Evolutionary conservation across 306 rosid genomes (phyloP).

Genomic region (Prunus dulcis): DNA sequence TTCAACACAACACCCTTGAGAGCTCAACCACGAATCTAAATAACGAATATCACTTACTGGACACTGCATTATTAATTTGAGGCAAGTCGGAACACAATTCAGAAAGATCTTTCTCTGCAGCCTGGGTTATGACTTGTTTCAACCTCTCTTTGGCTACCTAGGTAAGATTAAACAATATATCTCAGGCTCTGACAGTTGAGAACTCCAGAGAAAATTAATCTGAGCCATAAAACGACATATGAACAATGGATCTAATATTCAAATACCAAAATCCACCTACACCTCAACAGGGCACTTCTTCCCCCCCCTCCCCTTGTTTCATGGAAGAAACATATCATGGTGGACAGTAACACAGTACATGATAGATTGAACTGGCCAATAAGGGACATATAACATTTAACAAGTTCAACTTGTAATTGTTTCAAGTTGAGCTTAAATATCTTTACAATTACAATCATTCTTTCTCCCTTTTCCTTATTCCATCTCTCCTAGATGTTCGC

Average conservation of each 20-base stretch:
- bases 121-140: slow-evolving; percentile 68
- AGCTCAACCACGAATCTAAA: background rate
- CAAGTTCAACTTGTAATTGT: background rate
- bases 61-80: slow-evolving; percentile 30
- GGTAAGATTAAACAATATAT: slow-evolving; percentile 17
- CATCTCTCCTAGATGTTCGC: background rate
- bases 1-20: slow-evolving; percentile 11
- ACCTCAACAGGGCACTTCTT: background rate
- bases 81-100: slow-evolving; percentile 49
- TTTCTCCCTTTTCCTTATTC: background rate
- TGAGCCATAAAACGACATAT: background rate
- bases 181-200: slow-evolving; percentile 18
- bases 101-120: slow-evolving; percentile 62
- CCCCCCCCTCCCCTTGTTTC: background rate
- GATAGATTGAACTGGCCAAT: background rate
- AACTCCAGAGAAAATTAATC: background rate
- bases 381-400: background rate
- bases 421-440: background rate
- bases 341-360: background rate
- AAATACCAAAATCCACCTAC: slow-evolving; percentile 9
- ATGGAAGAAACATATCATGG: background rate
- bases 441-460: background rate
- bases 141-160: slow-evolving; percentile 78
- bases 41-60: slow-evolving; percentile 47
- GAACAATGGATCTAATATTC: background rate